These are phyloP conservation scores for Mortierella sp. DNA, from an alignment of 371 early-diverging fungal genomes.

Conservation along the genomic window DNA sequence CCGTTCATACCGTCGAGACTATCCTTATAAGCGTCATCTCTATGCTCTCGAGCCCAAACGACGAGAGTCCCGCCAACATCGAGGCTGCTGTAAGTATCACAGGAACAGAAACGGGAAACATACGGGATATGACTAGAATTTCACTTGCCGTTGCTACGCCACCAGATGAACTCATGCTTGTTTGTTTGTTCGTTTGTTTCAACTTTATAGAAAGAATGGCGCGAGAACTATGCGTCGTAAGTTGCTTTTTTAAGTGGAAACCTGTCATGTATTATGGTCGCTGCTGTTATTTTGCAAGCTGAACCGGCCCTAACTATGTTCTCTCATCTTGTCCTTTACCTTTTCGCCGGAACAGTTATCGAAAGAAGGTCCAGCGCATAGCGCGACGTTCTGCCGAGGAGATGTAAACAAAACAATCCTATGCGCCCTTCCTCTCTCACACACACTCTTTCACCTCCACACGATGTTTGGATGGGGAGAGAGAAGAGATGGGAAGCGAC, in stretches of 20 bases:
- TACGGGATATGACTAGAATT: too few species aligned
- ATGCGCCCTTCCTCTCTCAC: too few species aligned
- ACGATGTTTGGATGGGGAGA: too few species aligned
- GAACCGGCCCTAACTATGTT: too few species aligned
- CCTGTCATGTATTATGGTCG: too few species aligned
- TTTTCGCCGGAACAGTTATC: too few species aligned
- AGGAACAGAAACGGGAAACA: too few species aligned
- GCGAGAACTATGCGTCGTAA: constrained; percentile 76
- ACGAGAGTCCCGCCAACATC: constrained; percentile 92
- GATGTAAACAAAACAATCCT: too few species aligned
- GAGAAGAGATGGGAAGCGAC: too few species aligned
- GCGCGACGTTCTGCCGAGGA: constrained; percentile 78
- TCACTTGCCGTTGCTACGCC: not conserved
- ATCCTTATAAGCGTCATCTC: constrained; percentile 89
- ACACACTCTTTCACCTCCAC: too few species aligned
- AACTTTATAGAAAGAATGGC: constrained; percentile 78
- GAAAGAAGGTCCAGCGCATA: constrained; percentile 79
- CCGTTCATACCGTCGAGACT: constrained; percentile 94
- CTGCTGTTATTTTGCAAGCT: too few species aligned
- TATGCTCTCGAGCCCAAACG: constrained; percentile 95
- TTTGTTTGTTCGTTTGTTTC: not conserved
- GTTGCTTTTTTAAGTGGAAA: not conserved
- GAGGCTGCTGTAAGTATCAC: constrained; percentile 91
- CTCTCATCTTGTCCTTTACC: too few species aligned
- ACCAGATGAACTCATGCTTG: not conserved